Evolutionary conservation across 805 yeast species (phyloP).

Genomic region (Kluyveromyces siamensis): DNA sequence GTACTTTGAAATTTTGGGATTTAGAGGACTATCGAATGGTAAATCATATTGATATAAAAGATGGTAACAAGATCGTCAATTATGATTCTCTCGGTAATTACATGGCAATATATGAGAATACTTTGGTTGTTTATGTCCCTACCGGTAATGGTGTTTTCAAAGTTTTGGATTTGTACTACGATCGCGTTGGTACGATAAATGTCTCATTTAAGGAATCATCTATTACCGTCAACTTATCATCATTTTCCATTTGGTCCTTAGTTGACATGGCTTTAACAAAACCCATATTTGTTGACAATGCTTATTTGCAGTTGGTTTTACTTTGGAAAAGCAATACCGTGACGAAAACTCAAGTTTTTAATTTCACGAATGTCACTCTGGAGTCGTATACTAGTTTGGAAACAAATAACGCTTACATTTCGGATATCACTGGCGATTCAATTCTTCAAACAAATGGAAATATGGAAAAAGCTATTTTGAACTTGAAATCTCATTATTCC

Average conservation of each 20-base stretch:
- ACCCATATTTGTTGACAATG: constrained; percentile 15
- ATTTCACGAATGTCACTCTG: constrained; percentile 20
- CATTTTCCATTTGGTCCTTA: constrained; percentile 26
- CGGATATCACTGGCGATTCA: constrained; percentile 31
- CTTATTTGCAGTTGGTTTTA: constrained; percentile 30
- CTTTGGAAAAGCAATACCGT: constrained; percentile 61
- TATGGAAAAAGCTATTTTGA: constrained; percentile 37
- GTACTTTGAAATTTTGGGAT: constrained; percentile 25
- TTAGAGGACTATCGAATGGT: constrained; percentile 16
- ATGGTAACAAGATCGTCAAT: constrained; percentile 7
- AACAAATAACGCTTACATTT: constrained; percentile 16
- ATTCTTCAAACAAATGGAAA: constrained; percentile 41
- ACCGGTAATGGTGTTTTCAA: constrained; percentile 36
- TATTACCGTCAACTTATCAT: constrained; percentile 20
- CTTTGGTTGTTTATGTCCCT: constrained; percentile 34
- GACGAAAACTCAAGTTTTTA: constrained; percentile 34
- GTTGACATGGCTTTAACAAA: constrained; percentile 20
- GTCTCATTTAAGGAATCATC: constrained; percentile 6
- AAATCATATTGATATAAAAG: constrained; percentile 6
- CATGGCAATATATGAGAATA: constrained; percentile 27
- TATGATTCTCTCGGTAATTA: constrained; percentile 27
- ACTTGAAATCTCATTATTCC: constrained; percentile 42
- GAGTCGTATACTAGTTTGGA: constrained; percentile 21
- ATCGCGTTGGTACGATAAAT: constrained; percentile 8
- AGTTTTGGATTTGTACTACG: constrained; percentile 26